Evolutionary conservation across 106 monocot species (phyloP).

Genomic region (Acorus calamus): DNA sequence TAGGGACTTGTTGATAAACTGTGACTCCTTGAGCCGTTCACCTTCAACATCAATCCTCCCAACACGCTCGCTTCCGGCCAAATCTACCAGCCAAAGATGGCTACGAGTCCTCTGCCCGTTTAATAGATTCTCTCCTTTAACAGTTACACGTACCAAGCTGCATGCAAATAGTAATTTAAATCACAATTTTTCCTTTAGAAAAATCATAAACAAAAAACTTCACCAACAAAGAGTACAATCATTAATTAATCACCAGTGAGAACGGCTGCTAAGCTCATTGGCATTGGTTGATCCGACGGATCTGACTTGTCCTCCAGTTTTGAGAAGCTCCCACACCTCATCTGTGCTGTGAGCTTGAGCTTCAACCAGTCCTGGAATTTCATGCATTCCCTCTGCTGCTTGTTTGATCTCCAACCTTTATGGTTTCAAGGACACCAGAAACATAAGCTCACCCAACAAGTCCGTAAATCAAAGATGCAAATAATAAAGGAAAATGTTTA

Average conservation of each 20-base stretch:
- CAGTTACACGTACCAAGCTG: slow-evolving; percentile 78
- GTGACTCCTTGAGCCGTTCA: slow-evolving; percentile 90
- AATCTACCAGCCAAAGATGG: slow-evolving; percentile 88
- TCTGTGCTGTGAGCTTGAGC: slow-evolving; percentile 36
- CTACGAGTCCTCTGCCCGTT: slow-evolving; percentile 48
- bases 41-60: slow-evolving; percentile 84
- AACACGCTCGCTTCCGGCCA: slow-evolving; percentile 91
- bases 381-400: slow-evolving; percentile 71
- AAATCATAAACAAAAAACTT: neutral
- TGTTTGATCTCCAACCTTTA: slow-evolving; percentile 91
- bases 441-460: neutral
- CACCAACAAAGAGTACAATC: neutral
- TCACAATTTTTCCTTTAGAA: no score
- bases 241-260: slow-evolving; percentile 58
- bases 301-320: slow-evolving; percentile 59
- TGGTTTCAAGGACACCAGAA: neutral
- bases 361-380: slow-evolving; percentile 77
- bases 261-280: slow-evolving; percentile 93
- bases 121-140: slow-evolving; percentile 56
- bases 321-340: slow-evolving; percentile 72
- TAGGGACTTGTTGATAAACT: slow-evolving; percentile 91
- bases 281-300: slow-evolving; percentile 88
- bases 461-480: no score
- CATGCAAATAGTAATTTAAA: neutral
- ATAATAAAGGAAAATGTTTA: no score